These are phyloP conservation scores for Trichoderma gamsii DNA, from an alignment of 495 filamentous ascomycete genomes.

Conservation along the genomic window DNA sequence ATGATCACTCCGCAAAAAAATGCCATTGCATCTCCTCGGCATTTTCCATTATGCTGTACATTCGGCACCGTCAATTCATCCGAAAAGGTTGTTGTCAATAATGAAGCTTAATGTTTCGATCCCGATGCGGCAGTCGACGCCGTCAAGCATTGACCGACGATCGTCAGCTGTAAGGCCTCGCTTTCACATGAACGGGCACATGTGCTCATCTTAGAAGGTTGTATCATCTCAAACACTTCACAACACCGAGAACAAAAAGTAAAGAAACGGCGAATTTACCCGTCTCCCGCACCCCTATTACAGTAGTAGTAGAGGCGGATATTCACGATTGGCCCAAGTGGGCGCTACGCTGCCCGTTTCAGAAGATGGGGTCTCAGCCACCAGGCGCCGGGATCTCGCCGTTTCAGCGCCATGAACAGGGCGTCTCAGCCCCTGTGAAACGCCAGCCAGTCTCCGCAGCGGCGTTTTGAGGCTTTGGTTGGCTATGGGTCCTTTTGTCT, in stretches of 20 bases:
- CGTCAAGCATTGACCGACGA: background rate
- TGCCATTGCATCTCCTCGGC: background rate
- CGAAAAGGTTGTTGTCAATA: background rate
- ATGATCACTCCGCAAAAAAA: no score
- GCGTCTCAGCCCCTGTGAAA: background rate
- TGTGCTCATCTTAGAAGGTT: background rate
- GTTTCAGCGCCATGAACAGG: slow-evolving; percentile 1
- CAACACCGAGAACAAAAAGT: background rate
- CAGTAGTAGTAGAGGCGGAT: background rate
- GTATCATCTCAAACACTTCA: background rate
- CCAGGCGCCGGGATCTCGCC: slow-evolving; percentile 4
- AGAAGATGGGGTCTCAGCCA: background rate
- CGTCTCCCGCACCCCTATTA: background rate
- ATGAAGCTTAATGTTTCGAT: background rate
- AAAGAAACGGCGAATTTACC: background rate
- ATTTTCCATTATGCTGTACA: background rate
- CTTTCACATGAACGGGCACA: no score
- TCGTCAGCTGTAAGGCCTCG: background rate
- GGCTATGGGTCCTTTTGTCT: background rate
- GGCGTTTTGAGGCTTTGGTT: slow-evolving; percentile 2
- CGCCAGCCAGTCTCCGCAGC: background rate
- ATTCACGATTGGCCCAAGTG: background rate
- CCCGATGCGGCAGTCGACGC: background rate
- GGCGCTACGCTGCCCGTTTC: slow-evolving; percentile 11
- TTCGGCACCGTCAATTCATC: background rate